Percentiles rank a stretch among this genome's conserved stretches.
These are phyloP conservation scores for Aspergillus pseudotamarii DNA, from an alignment of 2,329 filamentous ascomycete genomes.

Conservation along the genomic window DNA sequence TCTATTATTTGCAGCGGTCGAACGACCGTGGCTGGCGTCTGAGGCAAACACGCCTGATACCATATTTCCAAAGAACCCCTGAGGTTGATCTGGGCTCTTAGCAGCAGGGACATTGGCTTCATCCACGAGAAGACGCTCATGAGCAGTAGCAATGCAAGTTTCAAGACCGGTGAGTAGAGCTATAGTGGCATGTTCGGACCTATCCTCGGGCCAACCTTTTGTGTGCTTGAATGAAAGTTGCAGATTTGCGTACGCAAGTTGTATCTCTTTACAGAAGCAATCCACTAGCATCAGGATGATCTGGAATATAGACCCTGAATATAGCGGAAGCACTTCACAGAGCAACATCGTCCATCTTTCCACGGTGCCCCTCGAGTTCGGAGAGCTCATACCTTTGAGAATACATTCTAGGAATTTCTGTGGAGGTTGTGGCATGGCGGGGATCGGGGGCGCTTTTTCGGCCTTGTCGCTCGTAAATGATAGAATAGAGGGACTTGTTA, in stretches of 20 bases:
- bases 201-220: constrained; percentile 41
- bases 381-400: constrained; percentile 75
- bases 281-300: constrained; percentile 88
- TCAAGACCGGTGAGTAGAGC: constrained; percentile 92
- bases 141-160: constrained; percentile 82
- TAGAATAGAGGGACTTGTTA: constrained; percentile 45
- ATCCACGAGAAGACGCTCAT: constrained; percentile 77
- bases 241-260: constrained; percentile 70
- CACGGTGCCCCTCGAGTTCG: constrained; percentile 72
- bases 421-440: constrained; percentile 48
- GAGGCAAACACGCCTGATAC: constrained; percentile 86
- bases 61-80: constrained; percentile 92
- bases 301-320: constrained; percentile 83
- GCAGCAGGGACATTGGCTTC: constrained; percentile 68
- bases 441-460: constrained; percentile 39
- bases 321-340: constrained; percentile 79
- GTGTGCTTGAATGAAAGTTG: constrained; percentile 52
- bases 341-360: constrained; percentile 93
- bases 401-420: constrained; percentile 79
- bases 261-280: constrained; percentile 80
- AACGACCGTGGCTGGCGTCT: constrained; percentile 75
- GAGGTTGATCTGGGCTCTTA: constrained; percentile 80
- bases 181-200: constrained; percentile 65
- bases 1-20: constrained; percentile 86
- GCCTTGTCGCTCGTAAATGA: constrained; percentile 50